phyloP scores from a whole-genome alignment of 2,329 filamentous ascomycete genomes.

The Fusarium sublunatum region DNA sequence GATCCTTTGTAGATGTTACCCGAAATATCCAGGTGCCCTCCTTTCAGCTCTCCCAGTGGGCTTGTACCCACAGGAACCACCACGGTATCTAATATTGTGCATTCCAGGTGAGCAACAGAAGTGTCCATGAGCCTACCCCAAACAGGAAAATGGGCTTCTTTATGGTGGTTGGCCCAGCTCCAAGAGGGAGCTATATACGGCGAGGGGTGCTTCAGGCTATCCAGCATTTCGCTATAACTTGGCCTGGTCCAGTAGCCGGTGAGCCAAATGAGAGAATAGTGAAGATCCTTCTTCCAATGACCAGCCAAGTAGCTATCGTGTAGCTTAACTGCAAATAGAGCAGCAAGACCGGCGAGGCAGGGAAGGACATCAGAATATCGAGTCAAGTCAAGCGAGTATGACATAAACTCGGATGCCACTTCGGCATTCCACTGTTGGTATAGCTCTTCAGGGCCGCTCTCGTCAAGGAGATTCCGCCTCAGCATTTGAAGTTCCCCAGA shows the following conservation, averaged over 20 bases:
- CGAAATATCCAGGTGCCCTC: too few relatives aligned
- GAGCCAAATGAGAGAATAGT: neutral
- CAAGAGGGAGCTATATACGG: neutral
- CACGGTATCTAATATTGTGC: too few relatives aligned
- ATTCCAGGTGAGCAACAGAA: too few relatives aligned
- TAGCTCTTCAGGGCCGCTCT: neutral
- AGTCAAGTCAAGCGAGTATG: neutral
- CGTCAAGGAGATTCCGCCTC: neutral
- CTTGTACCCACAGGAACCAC: too few relatives aligned
- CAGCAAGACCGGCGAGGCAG: neutral
- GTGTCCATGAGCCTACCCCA: too few relatives aligned
- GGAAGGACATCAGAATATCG: neutral
- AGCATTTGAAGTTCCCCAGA: neutral
- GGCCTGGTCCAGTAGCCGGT: neutral
- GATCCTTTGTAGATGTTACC: too few relatives aligned
- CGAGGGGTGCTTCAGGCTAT: neutral
- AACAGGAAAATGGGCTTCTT: too few relatives aligned
- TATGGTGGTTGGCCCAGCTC: neutral
- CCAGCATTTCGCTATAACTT: neutral
- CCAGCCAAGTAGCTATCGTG: neutral
- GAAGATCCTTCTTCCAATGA: neutral
- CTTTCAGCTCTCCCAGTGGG: too few relatives aligned
- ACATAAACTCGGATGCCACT: neutral
- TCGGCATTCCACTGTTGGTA: neutral
- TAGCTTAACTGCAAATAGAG: neutral